Base-by-base conservation (phyloP, 148 eudicot species). In the Simmondsia chinensis region DNA sequence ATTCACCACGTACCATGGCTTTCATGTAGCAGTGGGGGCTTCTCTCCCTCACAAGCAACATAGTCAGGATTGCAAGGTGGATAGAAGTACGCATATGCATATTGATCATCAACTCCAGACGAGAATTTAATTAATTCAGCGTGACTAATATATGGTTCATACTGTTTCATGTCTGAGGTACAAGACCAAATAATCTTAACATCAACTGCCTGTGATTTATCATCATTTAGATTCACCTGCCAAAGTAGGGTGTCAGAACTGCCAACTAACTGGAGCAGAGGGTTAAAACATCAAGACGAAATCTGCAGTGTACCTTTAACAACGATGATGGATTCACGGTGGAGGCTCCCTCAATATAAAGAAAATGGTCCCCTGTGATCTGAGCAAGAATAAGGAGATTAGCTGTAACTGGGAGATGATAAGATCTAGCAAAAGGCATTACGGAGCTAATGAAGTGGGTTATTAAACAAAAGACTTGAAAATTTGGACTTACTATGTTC, bases 281-380 rank as follows among this genome's bases (percentile, higher is more conserved):
- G n/a, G n/a, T n/a, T n/a, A n/a, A n/a, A n/a, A n/a, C n/a, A n/a
- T n/a, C n/a, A n/a, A n/a, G n/a, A n/a, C n/a, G n/a, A n/a, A n/a
- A n/a, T n/a, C n/a, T n/a, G n/a, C n/a, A n/a, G n/a, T n/a, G n/a
- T 69, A 77, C 83, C 79, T 73, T 77, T 20, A 75, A 79, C 42
- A 77, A 51, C 43, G 83, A 69, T 41, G 52, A 32, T 10, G 83
- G 79, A 62, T 51, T 70, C 49, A 65, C 49, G 11, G 68, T 73
- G 48, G 83, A 69, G 50, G 79, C 83, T 35, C 75, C 83, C 68
- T 69, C 83, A 51, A 77, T 62, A 33, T 72, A 69, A 20, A 77
- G 40, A 52, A 63, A 59, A 13, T 49, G 30, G 19, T 10, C 36
- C 30, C 70, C 61, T 14, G 54, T 52, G 39, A 48, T 50, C 83